Evolutionary conservation across 352 stramenopile genomes (phyloP), one percentile per base, ranked within the genome.

Genomic region (Phytophthora tentaculata): DNA sequence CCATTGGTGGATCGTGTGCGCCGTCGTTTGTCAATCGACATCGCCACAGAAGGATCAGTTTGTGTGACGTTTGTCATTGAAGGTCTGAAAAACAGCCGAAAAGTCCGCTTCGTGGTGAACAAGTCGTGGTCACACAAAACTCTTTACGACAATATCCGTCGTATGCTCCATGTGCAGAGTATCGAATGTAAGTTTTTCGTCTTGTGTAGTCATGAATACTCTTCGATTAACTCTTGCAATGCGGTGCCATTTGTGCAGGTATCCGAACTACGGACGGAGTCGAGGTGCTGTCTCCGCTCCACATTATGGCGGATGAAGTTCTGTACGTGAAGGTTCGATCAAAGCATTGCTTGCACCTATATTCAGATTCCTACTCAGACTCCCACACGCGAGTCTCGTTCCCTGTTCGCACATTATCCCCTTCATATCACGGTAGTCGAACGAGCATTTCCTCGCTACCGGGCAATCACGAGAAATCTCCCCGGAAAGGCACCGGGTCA

Each of bases 61-160:
- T 91, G 83, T 48, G 74, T 94, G 39, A 89, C 83, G 0, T 74
- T 94, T 22, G 58, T 92, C 20, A 56, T 92, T 4, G 86, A 94
- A 56, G 86, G 84, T 2, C 62, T 92, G 41, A 91, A 87, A 69
- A 64, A 24, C 1, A 74, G 24, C 19, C 60, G 80, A 45, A 91
- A 84, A 64, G 76, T 92, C 20, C 84, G 86, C 2, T 92, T 95
- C 24, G 85, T 92, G 7, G 74, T 87, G n/a, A 88, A 92, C 65
- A 89, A 86, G 59, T 73, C 76, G 49, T 92, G 81, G 81, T 88
- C 63, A 10, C 68, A 77, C 37, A 86, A 83, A 41, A 65, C 56
- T 6, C 59, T 92, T 41, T 74, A 75, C 59, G 86, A 92, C 29
- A 89, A 83, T 24, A 81, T 92, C 22, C 69, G 80, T n/a, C 76